Evolutionary conservation across 768 basidiomycete species (phyloP).

Genomic region (Guyanaporus albipodus): DNA sequence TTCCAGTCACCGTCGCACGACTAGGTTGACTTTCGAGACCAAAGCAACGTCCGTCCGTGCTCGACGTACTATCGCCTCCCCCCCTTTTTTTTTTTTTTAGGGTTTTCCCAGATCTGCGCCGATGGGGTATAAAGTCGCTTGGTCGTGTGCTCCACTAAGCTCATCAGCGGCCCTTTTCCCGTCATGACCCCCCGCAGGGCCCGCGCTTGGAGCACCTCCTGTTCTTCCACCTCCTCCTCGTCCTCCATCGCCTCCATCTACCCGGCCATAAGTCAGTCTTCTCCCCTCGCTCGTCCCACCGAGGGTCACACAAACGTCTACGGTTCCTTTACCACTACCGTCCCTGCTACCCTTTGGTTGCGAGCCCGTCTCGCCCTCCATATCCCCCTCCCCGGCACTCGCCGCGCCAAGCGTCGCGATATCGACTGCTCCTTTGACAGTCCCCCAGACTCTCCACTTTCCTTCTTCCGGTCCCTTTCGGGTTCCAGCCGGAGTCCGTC

Average conservation of each 20-base stretch:
- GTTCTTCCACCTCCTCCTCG: slow-evolving; percentile 21
- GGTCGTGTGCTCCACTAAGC: too few species aligned
- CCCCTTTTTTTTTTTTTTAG: slow-evolving; percentile 9
- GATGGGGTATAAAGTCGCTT: too few species aligned
- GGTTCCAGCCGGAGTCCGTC: slow-evolving; percentile 31
- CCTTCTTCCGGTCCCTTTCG: slow-evolving; percentile 14
- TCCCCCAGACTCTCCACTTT: slow-evolving; percentile 29
- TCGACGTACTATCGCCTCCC: slow-evolving; percentile 13
- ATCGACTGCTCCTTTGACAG: slow-evolving; percentile 20
- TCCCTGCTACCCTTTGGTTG: slow-evolving; percentile 32
- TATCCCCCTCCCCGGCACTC: slow-evolving; percentile 13
- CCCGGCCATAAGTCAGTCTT: slow-evolving; percentile 19
- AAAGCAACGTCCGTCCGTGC: too few species aligned
- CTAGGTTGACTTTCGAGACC: too few species aligned
- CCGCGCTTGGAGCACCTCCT: slow-evolving; percentile 20
- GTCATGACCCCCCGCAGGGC: slow-evolving; percentile 4
- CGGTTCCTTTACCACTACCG: slow-evolving; percentile 41
- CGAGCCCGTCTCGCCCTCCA: slow-evolving; percentile 16
- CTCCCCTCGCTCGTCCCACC: slow-evolving; percentile 22
- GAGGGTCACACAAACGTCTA: slow-evolving; percentile 25
- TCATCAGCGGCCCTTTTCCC: too few species aligned
- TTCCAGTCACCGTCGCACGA: too few species aligned
- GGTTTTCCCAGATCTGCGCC: slow-evolving; percentile 5
- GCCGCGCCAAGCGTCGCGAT: slow-evolving; percentile 2
- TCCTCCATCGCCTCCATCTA: slow-evolving; percentile 25